Evolutionary conservation across 257 asterid species (phyloP).

Genomic region (Solanum sejunctum): DNA sequence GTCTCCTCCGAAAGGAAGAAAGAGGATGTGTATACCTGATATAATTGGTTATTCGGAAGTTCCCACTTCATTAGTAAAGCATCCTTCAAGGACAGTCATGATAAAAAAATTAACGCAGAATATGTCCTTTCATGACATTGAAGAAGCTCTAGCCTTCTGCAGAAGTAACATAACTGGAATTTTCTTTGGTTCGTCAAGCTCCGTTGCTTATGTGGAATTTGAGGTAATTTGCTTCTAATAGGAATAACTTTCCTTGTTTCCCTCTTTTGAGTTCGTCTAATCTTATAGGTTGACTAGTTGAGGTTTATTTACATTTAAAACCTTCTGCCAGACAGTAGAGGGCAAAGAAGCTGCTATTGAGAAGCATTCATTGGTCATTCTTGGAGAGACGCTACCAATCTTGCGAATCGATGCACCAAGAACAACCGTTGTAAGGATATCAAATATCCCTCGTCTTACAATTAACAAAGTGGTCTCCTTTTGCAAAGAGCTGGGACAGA

Average conservation of each 20-base stretch:
- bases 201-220: constrained; percentile 54
- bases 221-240: constrained; percentile 21
- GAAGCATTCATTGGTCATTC: constrained; percentile 25
- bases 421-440: constrained; percentile 43
- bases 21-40: constrained; percentile 21
- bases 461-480: background rate
- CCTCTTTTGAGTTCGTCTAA: background rate
- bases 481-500: constrained; percentile 28
- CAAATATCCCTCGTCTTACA: background rate
- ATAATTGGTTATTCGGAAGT: constrained; percentile 27
- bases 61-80: constrained; percentile 42
- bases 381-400: constrained; percentile 29
- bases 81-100: constrained; percentile 50
- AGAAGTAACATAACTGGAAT: constrained; percentile 32
- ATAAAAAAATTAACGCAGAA: constrained; percentile 19
- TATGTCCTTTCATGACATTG: constrained; percentile 24
- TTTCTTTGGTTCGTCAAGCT: constrained; percentile 26
- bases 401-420: constrained; percentile 51
- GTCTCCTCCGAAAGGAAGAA: constrained; percentile 2
- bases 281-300: background rate
- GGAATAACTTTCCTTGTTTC: background rate
- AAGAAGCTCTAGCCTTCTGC: constrained; percentile 36
- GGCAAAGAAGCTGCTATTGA: constrained; percentile 53
- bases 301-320: background rate
- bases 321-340: constrained; percentile 35